Evolutionary conservation across 192 early-diverging fungal genomes (phyloP), one percentile per base, ranked within the genome.

Genomic region (Coemansia sp.): DNA sequence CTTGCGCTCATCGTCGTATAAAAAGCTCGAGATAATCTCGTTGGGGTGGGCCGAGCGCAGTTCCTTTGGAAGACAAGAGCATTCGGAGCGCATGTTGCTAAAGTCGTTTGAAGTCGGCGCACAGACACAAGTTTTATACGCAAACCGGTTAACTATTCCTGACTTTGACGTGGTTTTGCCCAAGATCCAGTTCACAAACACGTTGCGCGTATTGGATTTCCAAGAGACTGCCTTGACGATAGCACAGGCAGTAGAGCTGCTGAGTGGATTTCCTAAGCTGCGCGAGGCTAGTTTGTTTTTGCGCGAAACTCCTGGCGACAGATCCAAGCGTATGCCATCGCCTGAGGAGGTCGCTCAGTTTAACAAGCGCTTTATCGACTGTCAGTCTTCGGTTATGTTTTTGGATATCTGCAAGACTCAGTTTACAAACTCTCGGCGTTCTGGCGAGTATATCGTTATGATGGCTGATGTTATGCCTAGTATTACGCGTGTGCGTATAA

Each of bases 401-500:
- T 34, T 76, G 42, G 41, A 65, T 22, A 71, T 76, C 18, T 11
- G 24, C 40, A 54, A 20, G 10, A 38, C 34, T 1, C 9, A 33
- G 12, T 76, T 71, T 55, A 13, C 16, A 0, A 70, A 44, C 44
- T 34, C 13, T 34, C 67, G 74, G 24, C 62, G 63, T 12, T 52
- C 68, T 4, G 74, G 31, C 3, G 74, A 76, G 67, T 66, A 41
- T 24, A 51, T 76, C 38, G 63, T 76, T 41, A 55, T 76, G 54
- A 54, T 76, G n/a, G 29, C 49, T 13, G 63, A 65, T 44, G 69
- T 76, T 18, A 38, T 76, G 15, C 24, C 41, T 18, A 66, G 64
- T 38, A 65, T 76, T 46, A 60, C 40, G 18, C 24, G 54, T 20
- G 63, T 76, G 9, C 42, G 40, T 3, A 40, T 76, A n/a, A n/a